Conservation (phyloP, 164 flowering plant species). For the Umbilicus rupestris region DNA sequence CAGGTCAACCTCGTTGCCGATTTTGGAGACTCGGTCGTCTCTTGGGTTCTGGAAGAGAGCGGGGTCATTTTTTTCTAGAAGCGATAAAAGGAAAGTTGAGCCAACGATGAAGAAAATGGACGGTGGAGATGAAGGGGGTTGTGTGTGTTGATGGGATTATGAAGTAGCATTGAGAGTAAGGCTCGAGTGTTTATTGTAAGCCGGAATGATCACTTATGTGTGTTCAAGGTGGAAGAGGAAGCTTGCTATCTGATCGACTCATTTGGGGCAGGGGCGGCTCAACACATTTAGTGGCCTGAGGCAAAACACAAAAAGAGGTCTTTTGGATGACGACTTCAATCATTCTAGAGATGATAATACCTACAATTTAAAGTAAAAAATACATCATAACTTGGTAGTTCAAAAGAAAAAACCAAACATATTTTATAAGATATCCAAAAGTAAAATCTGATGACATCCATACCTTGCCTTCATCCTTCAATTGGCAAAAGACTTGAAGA, state of each 20-base stretch:
- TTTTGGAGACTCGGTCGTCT: neutral
- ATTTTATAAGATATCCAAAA: too few relatives aligned
- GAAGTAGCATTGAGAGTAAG: conserved; percentile 30
- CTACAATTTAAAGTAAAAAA: too few relatives aligned
- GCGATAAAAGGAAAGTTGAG: neutral
- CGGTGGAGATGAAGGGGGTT: conserved; percentile 19
- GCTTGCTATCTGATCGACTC: conserved; percentile 57
- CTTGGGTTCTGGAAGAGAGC: neutral
- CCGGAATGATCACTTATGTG: conserved; percentile 79
- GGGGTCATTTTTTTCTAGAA: neutral
- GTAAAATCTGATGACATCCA: too few relatives aligned
- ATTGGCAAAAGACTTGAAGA: too few relatives aligned
- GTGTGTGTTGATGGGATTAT: conserved; percentile 55
- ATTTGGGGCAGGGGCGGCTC: too few relatives aligned
- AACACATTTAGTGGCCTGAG: too few relatives aligned
- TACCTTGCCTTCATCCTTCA: too few relatives aligned
- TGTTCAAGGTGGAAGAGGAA: conserved; percentile 38
- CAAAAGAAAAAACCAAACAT: too few relatives aligned
- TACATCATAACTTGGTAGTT: too few relatives aligned
- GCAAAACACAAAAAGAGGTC: too few relatives aligned
- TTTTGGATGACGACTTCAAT: too few relatives aligned
- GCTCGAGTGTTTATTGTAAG: conserved; percentile 45
- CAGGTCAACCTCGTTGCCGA: neutral
- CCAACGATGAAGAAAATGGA: neutral
- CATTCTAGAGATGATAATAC: too few relatives aligned